Evolutionary conservation across 805 yeast species (phyloP).

Genomic region (Saccharomycopsis sp.): DNA sequence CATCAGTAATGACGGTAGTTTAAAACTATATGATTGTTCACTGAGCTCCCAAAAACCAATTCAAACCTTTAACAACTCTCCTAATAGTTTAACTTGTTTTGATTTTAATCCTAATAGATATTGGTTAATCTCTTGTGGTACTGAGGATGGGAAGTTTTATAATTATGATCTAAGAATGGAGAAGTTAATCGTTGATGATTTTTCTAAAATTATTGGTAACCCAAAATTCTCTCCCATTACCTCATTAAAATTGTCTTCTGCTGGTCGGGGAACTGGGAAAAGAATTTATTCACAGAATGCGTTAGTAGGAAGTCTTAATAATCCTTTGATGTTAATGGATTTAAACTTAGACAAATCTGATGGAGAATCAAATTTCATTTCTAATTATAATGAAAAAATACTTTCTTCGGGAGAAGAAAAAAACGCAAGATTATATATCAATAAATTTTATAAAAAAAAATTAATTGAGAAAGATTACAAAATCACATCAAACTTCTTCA

Average conservation of each 20-base stretch:
- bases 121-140: constrained; percentile 14
- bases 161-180: constrained; percentile 12
- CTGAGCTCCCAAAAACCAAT: constrained; percentile 7
- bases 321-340: not conserved
- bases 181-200: constrained; percentile 6
- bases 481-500: constrained; percentile 2
- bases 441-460: too few species aligned
- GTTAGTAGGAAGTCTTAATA: constrained; percentile 6
- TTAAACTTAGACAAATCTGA: not conserved
- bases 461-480: constrained; percentile 7
- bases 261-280: too few species aligned
- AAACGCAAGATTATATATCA: too few species aligned
- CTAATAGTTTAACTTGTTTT: constrained; percentile 9
- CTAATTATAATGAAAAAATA: constrained; percentile 7
- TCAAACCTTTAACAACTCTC: constrained; percentile 8
- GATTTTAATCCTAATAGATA: constrained; percentile 1
- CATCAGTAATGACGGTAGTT: constrained; percentile 9
- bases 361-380: not conserved
- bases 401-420: too few species aligned
- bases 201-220: not conserved
- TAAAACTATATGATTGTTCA: constrained; percentile 12
- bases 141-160: constrained; percentile 10
- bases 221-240: not conserved
- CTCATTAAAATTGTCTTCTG: not conserved
- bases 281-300: not conserved